Conservation (phyloP, 257 asterid genomes). For the Ligustrum vulgare region DNA sequence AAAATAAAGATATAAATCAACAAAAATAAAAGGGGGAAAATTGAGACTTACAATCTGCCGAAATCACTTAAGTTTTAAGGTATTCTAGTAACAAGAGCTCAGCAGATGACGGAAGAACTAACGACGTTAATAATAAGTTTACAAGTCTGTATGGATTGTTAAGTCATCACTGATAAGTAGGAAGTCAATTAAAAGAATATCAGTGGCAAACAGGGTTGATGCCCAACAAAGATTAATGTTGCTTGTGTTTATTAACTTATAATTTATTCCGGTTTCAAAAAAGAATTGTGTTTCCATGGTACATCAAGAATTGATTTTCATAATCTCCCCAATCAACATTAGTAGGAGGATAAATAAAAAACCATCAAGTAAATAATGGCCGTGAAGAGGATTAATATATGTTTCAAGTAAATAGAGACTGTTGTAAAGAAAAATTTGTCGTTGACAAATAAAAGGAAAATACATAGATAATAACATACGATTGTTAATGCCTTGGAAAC, state of each 20-base stretch:
- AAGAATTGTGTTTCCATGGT: neutral
- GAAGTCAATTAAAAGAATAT: too few species aligned
- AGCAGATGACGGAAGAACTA: too few species aligned
- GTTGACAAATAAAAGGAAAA: neutral
- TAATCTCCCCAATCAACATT: neutral
- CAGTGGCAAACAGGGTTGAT: too few species aligned
- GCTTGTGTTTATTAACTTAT: neutral
- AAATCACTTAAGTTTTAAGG: too few species aligned
- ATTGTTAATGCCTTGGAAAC: slow-evolving; percentile 32
- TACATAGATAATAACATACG: slow-evolving; percentile 37
- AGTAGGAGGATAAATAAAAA: neutral
- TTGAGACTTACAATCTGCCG: too few species aligned
- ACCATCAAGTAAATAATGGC: neutral
- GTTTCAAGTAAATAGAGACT: neutral
- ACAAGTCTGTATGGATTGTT: too few species aligned
- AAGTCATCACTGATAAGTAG: too few species aligned
- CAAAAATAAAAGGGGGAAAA: too few species aligned
- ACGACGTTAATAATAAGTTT: too few species aligned
- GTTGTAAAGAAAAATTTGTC: slow-evolving; percentile 1
- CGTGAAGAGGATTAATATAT: neutral
- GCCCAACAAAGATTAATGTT: neutral
- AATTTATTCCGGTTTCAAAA: neutral
- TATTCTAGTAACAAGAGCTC: too few species aligned
- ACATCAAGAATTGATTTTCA: neutral
- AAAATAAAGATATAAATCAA: too few species aligned